A percentile compares a stretch with the other conserved stretches of the same genome.
Conservation (phyloP, 768 basidiomycete genomes). For the Gymnopilus dilepis region DNA sequence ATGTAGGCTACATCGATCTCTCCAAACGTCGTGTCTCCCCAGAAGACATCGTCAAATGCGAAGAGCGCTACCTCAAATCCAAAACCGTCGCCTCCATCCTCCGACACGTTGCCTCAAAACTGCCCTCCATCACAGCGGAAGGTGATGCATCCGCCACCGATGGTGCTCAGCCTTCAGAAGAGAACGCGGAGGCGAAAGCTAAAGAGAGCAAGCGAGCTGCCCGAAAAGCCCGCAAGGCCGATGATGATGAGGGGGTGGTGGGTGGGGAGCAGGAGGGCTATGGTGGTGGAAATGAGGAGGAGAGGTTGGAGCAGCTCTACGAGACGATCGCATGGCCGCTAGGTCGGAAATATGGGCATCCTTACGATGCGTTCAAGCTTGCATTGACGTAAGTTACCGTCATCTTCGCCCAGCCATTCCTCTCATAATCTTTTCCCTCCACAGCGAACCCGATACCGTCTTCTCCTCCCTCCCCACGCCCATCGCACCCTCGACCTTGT, state of each 20-base stretch:
- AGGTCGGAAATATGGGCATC: conserved; percentile 89
- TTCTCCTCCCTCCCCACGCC: conserved; percentile 71
- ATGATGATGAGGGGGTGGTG: conserved; percentile 47
- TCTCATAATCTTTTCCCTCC: conserved; percentile 11
- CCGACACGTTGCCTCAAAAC: conserved; percentile 86
- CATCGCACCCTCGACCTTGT: conserved; percentile 59
- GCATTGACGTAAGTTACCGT: conserved; percentile 77
- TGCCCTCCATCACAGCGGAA: conserved; percentile 53
- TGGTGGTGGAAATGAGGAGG: conserved; percentile 67
- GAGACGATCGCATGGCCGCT: conserved; percentile 94
- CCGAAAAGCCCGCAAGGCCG: conserved; percentile 51
- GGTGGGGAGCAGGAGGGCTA: conserved; percentile 40
- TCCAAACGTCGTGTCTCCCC: conserved; percentile 98
- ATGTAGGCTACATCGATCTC: conserved; percentile 93
- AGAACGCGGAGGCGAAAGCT: conserved; percentile 44
- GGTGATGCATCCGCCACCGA: conserved; percentile 28
- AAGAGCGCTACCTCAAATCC: conserved; percentile 97
- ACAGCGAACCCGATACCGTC: conserved; percentile 67
- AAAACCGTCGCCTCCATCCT: conserved; percentile 95
- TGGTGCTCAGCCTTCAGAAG: conserved; percentile 18
- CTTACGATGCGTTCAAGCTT: conserved; percentile 98
- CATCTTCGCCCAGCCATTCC: background rate
- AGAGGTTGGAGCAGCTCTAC: conserved; percentile 84
- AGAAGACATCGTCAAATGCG: conserved; percentile 98
- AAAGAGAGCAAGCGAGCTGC: conserved; percentile 53